A percentile compares a stretch with the other conserved stretches of the same genome.
Conservation (phyloP, 2,329 filamentous ascomycete species). For the Intubia oerlemansii region DNA sequence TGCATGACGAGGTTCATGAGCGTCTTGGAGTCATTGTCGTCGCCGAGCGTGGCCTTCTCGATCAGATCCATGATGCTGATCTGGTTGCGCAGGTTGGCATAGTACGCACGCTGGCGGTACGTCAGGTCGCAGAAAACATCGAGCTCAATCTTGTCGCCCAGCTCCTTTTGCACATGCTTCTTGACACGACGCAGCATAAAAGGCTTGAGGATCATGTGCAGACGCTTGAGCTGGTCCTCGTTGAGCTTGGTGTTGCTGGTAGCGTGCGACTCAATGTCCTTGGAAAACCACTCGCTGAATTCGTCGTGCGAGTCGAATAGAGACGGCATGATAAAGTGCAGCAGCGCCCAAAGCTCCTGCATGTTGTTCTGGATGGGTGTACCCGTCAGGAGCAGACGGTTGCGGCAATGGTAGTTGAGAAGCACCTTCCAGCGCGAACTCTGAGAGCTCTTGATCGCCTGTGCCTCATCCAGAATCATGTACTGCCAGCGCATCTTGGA, state of each 20-base stretch:
- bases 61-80: slow-evolving; percentile 98
- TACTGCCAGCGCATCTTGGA: slow-evolving; percentile 99
- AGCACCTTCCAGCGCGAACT: slow-evolving; percentile 95
- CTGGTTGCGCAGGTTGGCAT: slow-evolving; percentile 80
- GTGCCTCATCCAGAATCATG: slow-evolving; percentile 97
- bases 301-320: slow-evolving; percentile 88
- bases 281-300: slow-evolving; percentile 86
- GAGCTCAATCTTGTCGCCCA: slow-evolving; percentile 94
- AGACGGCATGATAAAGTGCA: slow-evolving; percentile 99
- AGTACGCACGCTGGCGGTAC: slow-evolving; percentile 86
- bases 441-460: slow-evolving; percentile 94
- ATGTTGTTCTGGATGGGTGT: slow-evolving; percentile 99
- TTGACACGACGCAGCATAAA: slow-evolving; percentile 99
- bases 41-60: slow-evolving; percentile 84
- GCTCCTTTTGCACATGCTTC: slow-evolving; percentile 97
- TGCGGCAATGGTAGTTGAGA: slow-evolving; percentile 84
- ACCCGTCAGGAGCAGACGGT: slow-evolving; percentile 79
- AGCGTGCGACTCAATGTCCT: slow-evolving; percentile 93
- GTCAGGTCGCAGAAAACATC: slow-evolving; percentile 95
- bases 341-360: slow-evolving; percentile 92
- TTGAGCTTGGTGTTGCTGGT: slow-evolving; percentile 99
- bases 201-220: slow-evolving; percentile 97
- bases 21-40: slow-evolving; percentile 86
- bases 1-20: slow-evolving; percentile 99
- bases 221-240: slow-evolving; percentile 84